phyloP scores from a whole-genome alignment of 2,329 filamentous ascomycete species.

The Nigrospora sphaerica region DNA sequence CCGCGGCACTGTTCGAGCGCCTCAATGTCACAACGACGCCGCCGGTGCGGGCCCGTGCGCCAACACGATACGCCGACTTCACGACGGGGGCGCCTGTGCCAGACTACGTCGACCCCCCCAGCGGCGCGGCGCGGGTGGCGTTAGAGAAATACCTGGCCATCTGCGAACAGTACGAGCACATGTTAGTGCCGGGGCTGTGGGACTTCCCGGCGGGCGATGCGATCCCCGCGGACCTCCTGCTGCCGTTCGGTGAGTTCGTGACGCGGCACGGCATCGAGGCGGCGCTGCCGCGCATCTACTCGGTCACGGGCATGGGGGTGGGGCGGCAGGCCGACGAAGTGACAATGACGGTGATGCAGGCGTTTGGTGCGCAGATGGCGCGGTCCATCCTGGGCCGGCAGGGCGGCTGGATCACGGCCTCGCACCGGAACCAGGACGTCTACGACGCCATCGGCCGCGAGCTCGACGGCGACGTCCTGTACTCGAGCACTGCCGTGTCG shows the following conservation, averaged over 20 bases:
- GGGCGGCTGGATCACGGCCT: background rate
- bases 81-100: background rate
- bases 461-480: background rate
- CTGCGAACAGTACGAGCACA: constrained; percentile 1
- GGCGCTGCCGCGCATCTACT: background rate
- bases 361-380: background rate
- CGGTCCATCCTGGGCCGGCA: background rate
- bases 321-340: background rate
- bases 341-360: background rate
- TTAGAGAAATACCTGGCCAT: background rate
- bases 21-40: background rate
- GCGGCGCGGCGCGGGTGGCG: background rate
- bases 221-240: background rate
- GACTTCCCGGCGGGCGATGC: background rate
- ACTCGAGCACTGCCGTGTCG: background rate
- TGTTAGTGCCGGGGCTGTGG: background rate
- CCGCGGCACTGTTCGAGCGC: background rate
- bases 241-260: background rate
- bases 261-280: background rate
- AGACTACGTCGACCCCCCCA: background rate
- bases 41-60: background rate
- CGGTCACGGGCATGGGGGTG: background rate
- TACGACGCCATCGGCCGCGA: background rate
- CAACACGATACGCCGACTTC: constrained; percentile 1
- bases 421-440: background rate